Evolutionary conservation across 805 yeast species (phyloP), one percentile per base, ranked within the genome.

Genomic region (Nematodospora valgi): DNA sequence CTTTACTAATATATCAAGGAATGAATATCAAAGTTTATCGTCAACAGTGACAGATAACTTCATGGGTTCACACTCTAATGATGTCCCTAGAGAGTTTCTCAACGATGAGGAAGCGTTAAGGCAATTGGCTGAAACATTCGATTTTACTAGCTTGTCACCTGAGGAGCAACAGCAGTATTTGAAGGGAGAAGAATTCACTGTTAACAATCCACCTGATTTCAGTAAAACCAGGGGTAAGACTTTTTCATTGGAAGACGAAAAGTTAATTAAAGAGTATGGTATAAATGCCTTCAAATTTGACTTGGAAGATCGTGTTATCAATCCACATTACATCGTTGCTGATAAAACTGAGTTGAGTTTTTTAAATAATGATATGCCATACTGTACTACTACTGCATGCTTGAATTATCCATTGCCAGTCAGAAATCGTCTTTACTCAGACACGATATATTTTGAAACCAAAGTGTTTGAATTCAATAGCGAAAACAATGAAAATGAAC

Each of bases 401-500:
- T 48, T 67, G 24, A 66, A 66, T 44, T 62, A 55, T 30, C 52
- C 68, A 8, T 51, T 65, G 25, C 72, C 72, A 4, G 58, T 58
- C 2, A 59, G 53, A 33, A 54, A 58, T 42, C 37, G 72, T 37
- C 30, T 44, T 10, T 44, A 43, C 27, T 52, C 64, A 14, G 70
- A 68, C 40, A 59, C 63, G 13, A 75, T 81, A 6, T 84, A 84
- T 51, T 84, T 81, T 51, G 94, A 84, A 54, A 46, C 59, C 6
- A 67, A 67, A 40, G 54, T 67, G 6, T 67, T 52, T 44, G 72
- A 66, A 40, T 62, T 39, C 34, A 34, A 40, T 23, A 43, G 39
- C 14, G 28, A 30, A 6, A 41, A 40, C 16, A 47, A 47, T 18
- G 51, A 65, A 2, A 74, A 72, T 37, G 70, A 80, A 1, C 72